These are phyloP conservation scores for Microdochium bolleyi DNA, from an alignment of 2,329 filamentous ascomycete species.

Conservation along the genomic window DNA sequence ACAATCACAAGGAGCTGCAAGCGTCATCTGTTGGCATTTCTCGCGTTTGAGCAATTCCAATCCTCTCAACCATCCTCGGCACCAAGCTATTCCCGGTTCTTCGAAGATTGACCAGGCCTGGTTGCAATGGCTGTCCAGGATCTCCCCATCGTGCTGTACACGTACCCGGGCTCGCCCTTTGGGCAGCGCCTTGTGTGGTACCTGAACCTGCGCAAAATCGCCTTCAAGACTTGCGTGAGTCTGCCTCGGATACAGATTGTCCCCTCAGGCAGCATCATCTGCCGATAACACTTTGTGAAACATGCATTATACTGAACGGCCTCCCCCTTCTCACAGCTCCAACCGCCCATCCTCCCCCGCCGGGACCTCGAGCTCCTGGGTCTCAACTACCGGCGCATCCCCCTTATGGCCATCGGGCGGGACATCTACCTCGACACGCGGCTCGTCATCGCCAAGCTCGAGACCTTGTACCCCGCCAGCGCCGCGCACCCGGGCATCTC, in stretches of 20 bases:
- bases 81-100: too few relatives aligned
- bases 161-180: constrained; percentile 59
- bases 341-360: constrained; percentile 59
- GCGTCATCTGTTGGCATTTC: too few relatives aligned
- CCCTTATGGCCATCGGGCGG: constrained; percentile 56
- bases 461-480: constrained; percentile 41
- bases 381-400: constrained; percentile 61
- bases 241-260: not conserved
- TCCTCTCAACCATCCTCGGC: too few relatives aligned
- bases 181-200: constrained; percentile 60
- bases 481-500: constrained; percentile 25
- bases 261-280: too few relatives aligned
- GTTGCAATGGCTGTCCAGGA: constrained; percentile 8
- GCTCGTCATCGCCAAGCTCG: constrained; percentile 59
- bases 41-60: too few relatives aligned
- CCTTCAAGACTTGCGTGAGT: constrained; percentile 60
- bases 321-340: too few relatives aligned
- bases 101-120: too few relatives aligned
- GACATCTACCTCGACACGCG: constrained; percentile 65
- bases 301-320: not conserved
- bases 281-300: too few relatives aligned
- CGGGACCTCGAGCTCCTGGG: constrained; percentile 55
- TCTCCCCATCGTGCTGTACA: constrained; percentile 51
- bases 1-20: too few relatives aligned
- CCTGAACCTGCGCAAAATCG: constrained; percentile 55